These are phyloP conservation scores for Monosporascus sp. DNA, from an alignment of 2,329 filamentous ascomycete genomes.

Conservation along the genomic window DNA sequence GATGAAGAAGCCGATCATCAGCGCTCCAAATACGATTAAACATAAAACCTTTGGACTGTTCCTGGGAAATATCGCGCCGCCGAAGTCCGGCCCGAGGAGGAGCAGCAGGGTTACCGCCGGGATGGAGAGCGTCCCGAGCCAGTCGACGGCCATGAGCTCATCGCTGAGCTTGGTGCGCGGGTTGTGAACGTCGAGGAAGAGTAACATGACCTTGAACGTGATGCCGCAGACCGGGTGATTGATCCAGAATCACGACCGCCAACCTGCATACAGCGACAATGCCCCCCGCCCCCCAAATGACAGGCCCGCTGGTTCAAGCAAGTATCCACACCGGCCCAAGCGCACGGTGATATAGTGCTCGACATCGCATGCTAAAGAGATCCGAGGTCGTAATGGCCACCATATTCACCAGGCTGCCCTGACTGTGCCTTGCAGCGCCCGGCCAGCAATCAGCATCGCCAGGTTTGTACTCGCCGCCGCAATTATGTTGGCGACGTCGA, in stretches of 20 bases:
- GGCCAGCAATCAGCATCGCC: slow-evolving; percentile 31
- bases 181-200: slow-evolving; percentile 31
- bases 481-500: slow-evolving; percentile 33
- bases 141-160: slow-evolving; percentile 47
- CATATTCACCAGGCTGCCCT: slow-evolving; percentile 32
- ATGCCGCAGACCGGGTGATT: slow-evolving; percentile 17
- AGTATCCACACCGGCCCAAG: slow-evolving; percentile 48
- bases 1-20: slow-evolving; percentile 30
- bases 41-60: slow-evolving; percentile 28
- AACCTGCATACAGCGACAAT: slow-evolving; percentile 14
- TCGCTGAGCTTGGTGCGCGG: slow-evolving; percentile 35
- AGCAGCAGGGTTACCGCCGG: slow-evolving; percentile 31
- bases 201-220: slow-evolving; percentile 11
- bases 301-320: slow-evolving; percentile 14
- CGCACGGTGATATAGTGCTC: slow-evolving; percentile 15
- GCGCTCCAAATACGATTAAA: slow-evolving; percentile 31
- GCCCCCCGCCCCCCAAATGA: slow-evolving; percentile 20
- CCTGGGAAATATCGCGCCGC: slow-evolving; percentile 35
- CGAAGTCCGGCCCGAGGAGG: slow-evolving; percentile 37
- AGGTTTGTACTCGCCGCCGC: slow-evolving; percentile 30
- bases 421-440: slow-evolving; percentile 30
- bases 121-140: slow-evolving; percentile 31
- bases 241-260: slow-evolving; percentile 23
- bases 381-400: slow-evolving; percentile 33
- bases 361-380: slow-evolving; percentile 29